These are phyloP conservation scores for Pythium monospermum DNA, from an alignment of 352 stramenopile genomes.

Conservation along the genomic window DNA sequence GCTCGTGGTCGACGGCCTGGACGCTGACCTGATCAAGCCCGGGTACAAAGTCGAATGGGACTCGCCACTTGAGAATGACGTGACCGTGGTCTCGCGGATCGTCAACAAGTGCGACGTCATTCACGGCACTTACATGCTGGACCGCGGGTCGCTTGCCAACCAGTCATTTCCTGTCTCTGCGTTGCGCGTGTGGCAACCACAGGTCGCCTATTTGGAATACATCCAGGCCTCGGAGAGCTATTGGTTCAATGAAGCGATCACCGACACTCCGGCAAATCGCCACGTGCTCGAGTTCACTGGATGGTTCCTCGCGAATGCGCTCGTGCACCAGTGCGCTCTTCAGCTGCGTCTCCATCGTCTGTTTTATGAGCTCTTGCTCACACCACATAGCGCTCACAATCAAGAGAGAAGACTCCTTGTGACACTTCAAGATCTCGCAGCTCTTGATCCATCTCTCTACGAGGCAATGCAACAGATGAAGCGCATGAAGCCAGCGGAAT, in stretches of 20 bases:
- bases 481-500: slow-evolving; percentile 40
- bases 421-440: slow-evolving; percentile 38
- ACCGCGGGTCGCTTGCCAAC: slow-evolving; percentile 29
- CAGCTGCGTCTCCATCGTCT: slow-evolving; percentile 35
- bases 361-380: slow-evolving; percentile 46
- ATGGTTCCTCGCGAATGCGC: slow-evolving; percentile 54
- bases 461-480: slow-evolving; percentile 44
- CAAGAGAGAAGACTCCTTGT: slow-evolving; percentile 25
- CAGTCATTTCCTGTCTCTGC: slow-evolving; percentile 36
- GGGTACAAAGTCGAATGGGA: slow-evolving; percentile 35
- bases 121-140: slow-evolving; percentile 39
- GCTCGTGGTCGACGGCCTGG: slow-evolving; percentile 29
- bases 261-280: slow-evolving; percentile 29
- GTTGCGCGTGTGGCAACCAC: slow-evolving; percentile 38
- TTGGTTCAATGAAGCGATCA: slow-evolving; percentile 46
- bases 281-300: slow-evolving; percentile 41
- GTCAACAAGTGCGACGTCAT: slow-evolving; percentile 38
- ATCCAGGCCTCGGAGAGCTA: slow-evolving; percentile 57
- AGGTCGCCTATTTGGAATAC: slow-evolving; percentile 40
- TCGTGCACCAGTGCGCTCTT: slow-evolving; percentile 34
- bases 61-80: slow-evolving; percentile 30
- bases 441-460: slow-evolving; percentile 38
- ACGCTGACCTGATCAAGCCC: slow-evolving; percentile 10
- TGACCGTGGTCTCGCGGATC: slow-evolving; percentile 29
- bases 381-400: slow-evolving; percentile 12